phyloP scores from a whole-genome alignment of 2,329 filamentous ascomycete species.

The Dothiorella sarmentorum region DNA sequence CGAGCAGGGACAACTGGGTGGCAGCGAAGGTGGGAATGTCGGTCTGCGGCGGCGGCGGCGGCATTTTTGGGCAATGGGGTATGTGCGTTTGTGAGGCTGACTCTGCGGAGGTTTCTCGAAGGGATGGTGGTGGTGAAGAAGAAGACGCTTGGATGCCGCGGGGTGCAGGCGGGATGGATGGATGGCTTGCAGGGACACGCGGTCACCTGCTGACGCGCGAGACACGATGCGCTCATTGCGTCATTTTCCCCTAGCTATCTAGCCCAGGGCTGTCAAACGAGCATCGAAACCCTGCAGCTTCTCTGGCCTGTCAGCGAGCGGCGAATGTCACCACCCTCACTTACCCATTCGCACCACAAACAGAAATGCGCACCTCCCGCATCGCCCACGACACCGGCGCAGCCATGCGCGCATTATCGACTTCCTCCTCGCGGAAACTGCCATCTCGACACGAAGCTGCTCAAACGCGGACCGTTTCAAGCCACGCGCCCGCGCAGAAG shows the following conservation, averaged over 20 bases:
- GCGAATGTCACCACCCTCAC: background rate
- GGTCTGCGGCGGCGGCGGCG: conserved; percentile 12
- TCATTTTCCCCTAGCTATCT: background rate
- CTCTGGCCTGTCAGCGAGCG: background rate
- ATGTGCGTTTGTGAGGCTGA: background rate
- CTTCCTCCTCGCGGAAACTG: conserved; percentile 8
- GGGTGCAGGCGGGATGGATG: conserved; percentile 5
- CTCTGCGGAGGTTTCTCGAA: conserved; percentile 5
- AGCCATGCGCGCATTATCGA: conserved; percentile 10
- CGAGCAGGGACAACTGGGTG: conserved; percentile 68
- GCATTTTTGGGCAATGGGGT: background rate
- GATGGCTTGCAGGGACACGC: background rate
- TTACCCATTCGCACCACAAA: background rate
- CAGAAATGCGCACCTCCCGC: conserved; percentile 37
- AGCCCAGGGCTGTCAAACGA: background rate
- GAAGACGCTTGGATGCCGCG: background rate
- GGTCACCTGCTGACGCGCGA: background rate
- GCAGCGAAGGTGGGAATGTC: conserved; percentile 62
- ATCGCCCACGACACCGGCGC: conserved; percentile 35
- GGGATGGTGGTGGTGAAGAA: background rate
- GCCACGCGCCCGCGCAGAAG: conserved; percentile 26
- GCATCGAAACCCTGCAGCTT: background rate
- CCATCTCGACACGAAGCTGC: conserved; percentile 7
- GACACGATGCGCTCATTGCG: conserved; percentile 1
- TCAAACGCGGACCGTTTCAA: conserved; percentile 24